Evolutionary conservation across 495 filamentous ascomycete genomes (phyloP).

Genomic region (Penicillium alfredii): DNA sequence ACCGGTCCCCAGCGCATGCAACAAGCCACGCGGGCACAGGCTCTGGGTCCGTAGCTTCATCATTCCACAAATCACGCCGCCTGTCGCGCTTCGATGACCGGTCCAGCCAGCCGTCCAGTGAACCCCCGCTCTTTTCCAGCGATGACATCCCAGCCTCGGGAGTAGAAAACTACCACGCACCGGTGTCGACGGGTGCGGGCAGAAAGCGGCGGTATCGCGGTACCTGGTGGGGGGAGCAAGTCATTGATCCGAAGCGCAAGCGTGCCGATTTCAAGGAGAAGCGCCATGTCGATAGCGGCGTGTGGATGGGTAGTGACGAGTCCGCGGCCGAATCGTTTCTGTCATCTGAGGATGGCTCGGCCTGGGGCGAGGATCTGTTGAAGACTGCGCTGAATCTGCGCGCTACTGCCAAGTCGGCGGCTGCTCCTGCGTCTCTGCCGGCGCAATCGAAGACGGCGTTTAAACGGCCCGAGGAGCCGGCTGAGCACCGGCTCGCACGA

Average conservation of each 20-base stretch:
- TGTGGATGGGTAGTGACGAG: conserved; percentile 72
- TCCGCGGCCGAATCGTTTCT: conserved; percentile 29
- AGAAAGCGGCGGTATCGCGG: conserved; percentile 63
- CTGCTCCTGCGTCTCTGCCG: conserved; percentile 2
- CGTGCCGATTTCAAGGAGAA: conserved; percentile 50
- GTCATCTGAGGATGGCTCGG: conserved; percentile 30
- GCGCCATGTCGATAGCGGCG: conserved; percentile 69
- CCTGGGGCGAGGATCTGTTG: conserved; percentile 37
- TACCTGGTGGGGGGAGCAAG: conserved; percentile 65
- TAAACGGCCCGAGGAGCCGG: conserved; percentile 27
- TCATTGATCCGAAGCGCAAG: conserved; percentile 43
- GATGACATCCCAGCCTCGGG: conserved; percentile 65
- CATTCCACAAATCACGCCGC: conserved; percentile 28
- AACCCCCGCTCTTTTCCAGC: conserved; percentile 71
- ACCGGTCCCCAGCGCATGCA: conserved; percentile 32
- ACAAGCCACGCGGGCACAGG: conserved; percentile 6
- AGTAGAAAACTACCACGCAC: conserved; percentile 61
- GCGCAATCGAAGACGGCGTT: conserved; percentile 6
- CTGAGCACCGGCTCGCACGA: conserved; percentile 33
- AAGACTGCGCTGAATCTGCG: conserved; percentile 18
- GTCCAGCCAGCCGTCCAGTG: conserved; percentile 56
- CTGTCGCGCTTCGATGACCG: conserved; percentile 37
- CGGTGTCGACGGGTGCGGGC: conserved; percentile 33
- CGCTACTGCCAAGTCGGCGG: neutral
- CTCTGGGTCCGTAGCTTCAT: conserved; percentile 12